Percentiles rank a stretch among this genome's conserved stretches.
Evolutionary conservation across 805 yeast genomes (phyloP).

Genomic region (Lachancea meyersii): DNA sequence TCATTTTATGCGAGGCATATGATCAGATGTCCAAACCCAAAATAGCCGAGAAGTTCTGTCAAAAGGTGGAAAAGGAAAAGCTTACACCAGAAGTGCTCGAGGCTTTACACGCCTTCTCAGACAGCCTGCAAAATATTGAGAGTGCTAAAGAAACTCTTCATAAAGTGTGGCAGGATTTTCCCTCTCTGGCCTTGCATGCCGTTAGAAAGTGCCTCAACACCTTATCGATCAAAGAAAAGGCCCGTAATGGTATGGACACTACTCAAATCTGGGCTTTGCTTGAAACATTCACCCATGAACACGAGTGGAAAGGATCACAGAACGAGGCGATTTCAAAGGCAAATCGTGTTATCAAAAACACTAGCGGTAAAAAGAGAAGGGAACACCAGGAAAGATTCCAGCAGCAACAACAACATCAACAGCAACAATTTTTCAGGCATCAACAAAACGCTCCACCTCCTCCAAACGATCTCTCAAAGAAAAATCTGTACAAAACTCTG

Average conservation of each 20-base stretch:
- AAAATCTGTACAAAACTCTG: constrained; percentile 75
- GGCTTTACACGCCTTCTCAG: constrained; percentile 16
- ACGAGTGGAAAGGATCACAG: constrained; percentile 14
- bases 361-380: constrained; percentile 40
- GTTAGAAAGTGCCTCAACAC: constrained; percentile 16
- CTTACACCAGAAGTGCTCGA: constrained; percentile 15
- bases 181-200: constrained; percentile 25
- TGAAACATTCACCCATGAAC: constrained; percentile 21
- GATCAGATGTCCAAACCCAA: constrained; percentile 7
- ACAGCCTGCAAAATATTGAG: constrained; percentile 1
- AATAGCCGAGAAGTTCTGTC: constrained; percentile 17
- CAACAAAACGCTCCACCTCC: constrained; percentile 29
- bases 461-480: constrained; percentile 30
- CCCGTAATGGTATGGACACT: constrained; percentile 12
- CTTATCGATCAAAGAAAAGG: constrained; percentile 9
- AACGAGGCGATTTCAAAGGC: constrained; percentile 16
- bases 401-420: constrained; percentile 36
- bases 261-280: constrained; percentile 10
- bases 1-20: constrained; percentile 22
- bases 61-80: constrained; percentile 15
- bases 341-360: constrained; percentile 34
- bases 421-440: constrained; percentile 31
- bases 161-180: constrained; percentile 25
- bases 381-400: constrained; percentile 41
- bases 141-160: constrained; percentile 13